Percentiles rank a stretch among this genome's conserved stretches.
phyloP scores from a whole-genome alignment of 2,329 filamentous ascomycete genomes.

The Neopestalotiopsis sp. region DNA sequence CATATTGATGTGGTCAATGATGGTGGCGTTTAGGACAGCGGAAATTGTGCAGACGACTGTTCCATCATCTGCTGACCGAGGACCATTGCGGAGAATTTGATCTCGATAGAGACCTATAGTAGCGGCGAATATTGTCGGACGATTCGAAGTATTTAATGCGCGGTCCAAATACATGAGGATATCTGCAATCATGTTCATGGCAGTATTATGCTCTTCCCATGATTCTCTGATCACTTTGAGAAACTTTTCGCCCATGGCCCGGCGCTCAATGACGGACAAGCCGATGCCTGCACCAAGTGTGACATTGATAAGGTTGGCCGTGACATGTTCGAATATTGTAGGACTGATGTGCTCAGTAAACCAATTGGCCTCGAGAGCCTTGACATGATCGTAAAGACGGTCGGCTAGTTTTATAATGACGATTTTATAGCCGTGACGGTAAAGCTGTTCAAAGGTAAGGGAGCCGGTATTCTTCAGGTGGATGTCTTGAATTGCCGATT shows the following conservation, averaged over 20 bases:
- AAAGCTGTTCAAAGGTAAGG: conserved; percentile 94
- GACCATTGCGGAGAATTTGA: conserved; percentile 72
- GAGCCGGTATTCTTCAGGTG: conserved; percentile 89
- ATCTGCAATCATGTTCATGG: conserved; percentile 96
- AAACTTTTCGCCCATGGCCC: conserved; percentile 83
- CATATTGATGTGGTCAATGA: conserved; percentile 91
- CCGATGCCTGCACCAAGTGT: conserved; percentile 61
- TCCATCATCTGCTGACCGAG: conserved; percentile 47
- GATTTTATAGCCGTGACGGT: conserved; percentile 92
- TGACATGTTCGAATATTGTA: conserved; percentile 73
- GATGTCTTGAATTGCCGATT: conserved; percentile 82
- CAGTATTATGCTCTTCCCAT: conserved; percentile 89
- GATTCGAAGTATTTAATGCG: conserved; percentile 76
- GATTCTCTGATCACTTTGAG: conserved; percentile 75
- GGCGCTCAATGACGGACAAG: conserved; percentile 77
- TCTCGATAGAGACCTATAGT: conserved; percentile 90
- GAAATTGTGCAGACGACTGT: conserved; percentile 59
- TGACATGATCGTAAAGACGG: conserved; percentile 80
- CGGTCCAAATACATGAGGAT: conserved; percentile 98
- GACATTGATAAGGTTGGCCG: conserved; percentile 66
- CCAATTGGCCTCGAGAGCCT: conserved; percentile 82
- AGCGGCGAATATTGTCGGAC: conserved; percentile 80
- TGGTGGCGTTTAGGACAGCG: conserved; percentile 77
- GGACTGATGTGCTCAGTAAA: conserved; percentile 76
- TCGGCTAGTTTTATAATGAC: conserved; percentile 88